These are phyloP conservation scores for Ganoderma lucidum DNA, from an alignment of 1,284 basidiomycete species.

Conservation along the genomic window DNA sequence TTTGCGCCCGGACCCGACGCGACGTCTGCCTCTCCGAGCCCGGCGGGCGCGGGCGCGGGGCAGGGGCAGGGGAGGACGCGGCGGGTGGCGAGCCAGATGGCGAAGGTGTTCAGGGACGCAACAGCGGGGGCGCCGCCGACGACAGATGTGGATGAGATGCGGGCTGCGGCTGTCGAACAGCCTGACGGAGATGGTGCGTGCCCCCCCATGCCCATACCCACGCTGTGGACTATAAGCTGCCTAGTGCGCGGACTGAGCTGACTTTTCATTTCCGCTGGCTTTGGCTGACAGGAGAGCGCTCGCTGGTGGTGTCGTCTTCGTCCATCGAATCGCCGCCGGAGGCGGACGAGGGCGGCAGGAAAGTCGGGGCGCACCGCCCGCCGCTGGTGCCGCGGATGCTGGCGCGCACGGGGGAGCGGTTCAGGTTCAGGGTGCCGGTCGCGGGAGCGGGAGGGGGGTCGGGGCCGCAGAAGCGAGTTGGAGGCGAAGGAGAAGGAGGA, in stretches of 20 bases:
- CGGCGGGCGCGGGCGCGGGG: conserved; percentile 19
- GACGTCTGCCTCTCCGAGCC: conserved; percentile 31
- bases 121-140: conserved; percentile 41
- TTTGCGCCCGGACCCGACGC: conserved; percentile 37
- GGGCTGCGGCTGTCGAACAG: conserved; percentile 73
- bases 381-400: conserved; percentile 53
- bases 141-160: conserved; percentile 62
- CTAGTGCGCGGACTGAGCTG: background rate
- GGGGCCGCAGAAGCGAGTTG: conserved; percentile 16
- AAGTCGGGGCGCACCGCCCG: conserved; percentile 20
- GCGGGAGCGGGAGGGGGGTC: conserved; percentile 17
- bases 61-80: conserved; percentile 35
- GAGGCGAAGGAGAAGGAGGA: conserved; percentile 19
- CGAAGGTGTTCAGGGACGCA: conserved; percentile 55
- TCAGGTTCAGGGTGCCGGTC: conserved; percentile 64
- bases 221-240: background rate
- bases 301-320: conserved; percentile 57
- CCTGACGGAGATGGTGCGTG: conserved; percentile 36
- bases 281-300: conserved; percentile 41
- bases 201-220: no score
- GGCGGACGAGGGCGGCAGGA: conserved; percentile 37
- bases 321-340: conserved; percentile 66
- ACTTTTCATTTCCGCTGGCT: background rate
- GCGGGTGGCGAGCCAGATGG: conserved; percentile 71
- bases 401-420: conserved; percentile 64